A percentile compares a stretch with the other conserved stretches of the same genome.
Evolutionary conservation across 345 rosid genomes (phyloP).

Genomic region (Noccaea bulbosa): DNA sequence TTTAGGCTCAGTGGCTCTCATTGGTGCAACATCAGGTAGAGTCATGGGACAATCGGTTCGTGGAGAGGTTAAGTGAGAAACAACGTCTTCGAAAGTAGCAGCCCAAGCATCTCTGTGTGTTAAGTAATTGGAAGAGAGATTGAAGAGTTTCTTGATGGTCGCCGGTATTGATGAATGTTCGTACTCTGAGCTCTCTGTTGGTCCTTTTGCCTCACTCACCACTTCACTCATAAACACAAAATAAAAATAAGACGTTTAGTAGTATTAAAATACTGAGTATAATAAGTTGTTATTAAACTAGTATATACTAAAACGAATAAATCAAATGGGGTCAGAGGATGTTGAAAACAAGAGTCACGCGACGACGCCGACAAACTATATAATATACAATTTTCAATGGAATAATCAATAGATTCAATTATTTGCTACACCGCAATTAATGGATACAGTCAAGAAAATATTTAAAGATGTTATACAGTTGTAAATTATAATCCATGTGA

Average conservation of each 20-base stretch:
- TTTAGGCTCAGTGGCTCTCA: constrained; percentile 75
- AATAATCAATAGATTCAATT: constrained; percentile 31
- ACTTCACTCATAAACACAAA: constrained; percentile 51
- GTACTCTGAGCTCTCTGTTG: constrained; percentile 72
- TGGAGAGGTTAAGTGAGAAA: constrained; percentile 66
- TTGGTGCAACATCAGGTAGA: constrained; percentile 68
- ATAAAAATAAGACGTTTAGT: neutral
- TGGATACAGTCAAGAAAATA: constrained; percentile 24
- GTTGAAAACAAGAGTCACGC: constrained; percentile 35
- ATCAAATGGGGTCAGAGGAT: constrained; percentile 28
- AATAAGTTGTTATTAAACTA: neutral
- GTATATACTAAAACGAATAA: neutral
- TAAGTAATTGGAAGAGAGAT: constrained; percentile 79
- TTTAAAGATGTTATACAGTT: constrained; percentile 20
- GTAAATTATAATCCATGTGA: constrained; percentile 37
- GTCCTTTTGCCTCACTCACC: constrained; percentile 68
- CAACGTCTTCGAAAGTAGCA: constrained; percentile 79
- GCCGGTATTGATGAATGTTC: constrained; percentile 98
- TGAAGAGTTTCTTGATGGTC: constrained; percentile 89
- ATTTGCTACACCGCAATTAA: constrained; percentile 19
- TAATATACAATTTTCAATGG: constrained; percentile 6
- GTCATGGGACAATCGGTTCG: constrained; percentile 94
- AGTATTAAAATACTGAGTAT: too few species aligned
- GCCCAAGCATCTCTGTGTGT: constrained; percentile 99
- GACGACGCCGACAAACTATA: constrained; percentile 32